These are phyloP conservation scores for Marvania coccoides DNA, from an alignment of 139 green algal genomes.

Conservation along the genomic window DNA sequence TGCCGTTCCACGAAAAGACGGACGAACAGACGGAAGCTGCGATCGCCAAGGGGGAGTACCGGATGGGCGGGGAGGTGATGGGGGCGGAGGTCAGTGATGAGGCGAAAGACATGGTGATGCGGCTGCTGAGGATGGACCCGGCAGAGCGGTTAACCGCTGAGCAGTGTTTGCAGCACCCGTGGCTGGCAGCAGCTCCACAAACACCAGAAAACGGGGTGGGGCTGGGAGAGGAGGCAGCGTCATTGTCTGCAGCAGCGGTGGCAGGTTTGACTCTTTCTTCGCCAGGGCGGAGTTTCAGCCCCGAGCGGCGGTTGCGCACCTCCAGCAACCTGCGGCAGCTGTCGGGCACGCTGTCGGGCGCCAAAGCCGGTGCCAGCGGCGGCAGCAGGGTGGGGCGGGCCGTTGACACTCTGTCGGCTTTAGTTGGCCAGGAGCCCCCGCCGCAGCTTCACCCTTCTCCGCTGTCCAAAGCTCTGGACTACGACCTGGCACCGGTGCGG, in stretches of 20 bases:
- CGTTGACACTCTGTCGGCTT: neutral
- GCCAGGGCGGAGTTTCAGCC: too few relatives aligned
- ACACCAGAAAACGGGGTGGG: neutral
- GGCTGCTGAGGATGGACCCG: conserved; percentile 43
- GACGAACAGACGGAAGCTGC: conserved; percentile 49
- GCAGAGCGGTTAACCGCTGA: conserved; percentile 50
- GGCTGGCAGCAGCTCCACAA: conserved; percentile 18
- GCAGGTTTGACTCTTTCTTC: too few relatives aligned
- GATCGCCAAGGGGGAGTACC: conserved; percentile 25
- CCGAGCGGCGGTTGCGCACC: neutral
- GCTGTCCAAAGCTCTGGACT: neutral
- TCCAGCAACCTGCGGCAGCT: neutral
- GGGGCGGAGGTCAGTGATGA: conserved; percentile 32
- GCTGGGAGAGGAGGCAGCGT: neutral
- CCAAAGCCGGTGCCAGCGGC: neutral
- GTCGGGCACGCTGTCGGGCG: neutral
- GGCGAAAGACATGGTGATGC: conserved; percentile 39
- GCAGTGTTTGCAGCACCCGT: conserved; percentile 64
- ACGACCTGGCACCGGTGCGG: conserved; percentile 8
- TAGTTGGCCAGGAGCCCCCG: neutral
- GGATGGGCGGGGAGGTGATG: conserved; percentile 13
- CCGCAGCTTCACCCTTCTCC: neutral
- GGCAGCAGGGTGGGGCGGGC: neutral
- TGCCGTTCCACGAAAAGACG: conserved; percentile 82
- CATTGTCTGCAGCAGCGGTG: too few relatives aligned